Conservation (phyloP, 2,329 filamentous ascomycete genomes). For the Stachybotrys elegans region DNA sequence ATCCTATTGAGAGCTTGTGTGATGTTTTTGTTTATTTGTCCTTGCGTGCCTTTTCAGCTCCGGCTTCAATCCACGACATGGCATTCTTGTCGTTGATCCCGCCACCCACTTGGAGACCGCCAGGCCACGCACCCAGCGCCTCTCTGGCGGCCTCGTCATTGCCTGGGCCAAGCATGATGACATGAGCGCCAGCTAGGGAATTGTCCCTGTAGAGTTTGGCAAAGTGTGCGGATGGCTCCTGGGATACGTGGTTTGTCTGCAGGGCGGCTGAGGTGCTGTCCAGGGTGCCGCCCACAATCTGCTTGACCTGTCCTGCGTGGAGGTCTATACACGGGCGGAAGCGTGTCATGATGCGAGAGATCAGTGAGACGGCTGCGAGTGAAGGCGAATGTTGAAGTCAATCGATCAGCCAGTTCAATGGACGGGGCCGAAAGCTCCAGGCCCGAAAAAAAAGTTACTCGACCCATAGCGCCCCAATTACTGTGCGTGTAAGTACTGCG, state of each 20-base stretch:
- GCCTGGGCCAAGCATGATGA: slow-evolving; percentile 91
- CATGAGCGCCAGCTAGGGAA: slow-evolving; percentile 73
- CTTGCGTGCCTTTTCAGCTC: slow-evolving; percentile 73
- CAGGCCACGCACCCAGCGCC: slow-evolving; percentile 73
- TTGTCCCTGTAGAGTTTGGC: slow-evolving; percentile 75
- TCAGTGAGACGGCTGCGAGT: no score
- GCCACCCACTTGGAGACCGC: slow-evolving; percentile 83
- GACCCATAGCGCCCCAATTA: no score
- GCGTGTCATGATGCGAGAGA: slow-evolving; percentile 82
- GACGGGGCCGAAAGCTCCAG: no score
- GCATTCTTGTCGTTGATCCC: slow-evolving; percentile 87
- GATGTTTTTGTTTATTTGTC: not conserved
- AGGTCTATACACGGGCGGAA: slow-evolving; percentile 97
- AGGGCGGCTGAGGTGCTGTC: slow-evolving; percentile 61
- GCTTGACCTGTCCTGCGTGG: slow-evolving; percentile 95
- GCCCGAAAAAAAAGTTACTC: no score
- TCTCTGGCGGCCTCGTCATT: slow-evolving; percentile 77
- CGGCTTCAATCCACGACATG: slow-evolving; percentile 75
- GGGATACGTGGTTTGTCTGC: slow-evolving; percentile 89
- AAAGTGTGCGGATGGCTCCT: slow-evolving; percentile 75
- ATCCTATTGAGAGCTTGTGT: not conserved
- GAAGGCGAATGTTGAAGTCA: no score
- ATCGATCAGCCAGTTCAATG: no score
- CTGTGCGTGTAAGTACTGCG: no score
- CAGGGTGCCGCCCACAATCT: slow-evolving; percentile 94